Evolutionary conservation across 257 asterid genomes (phyloP).

Genomic region (Solanum peruvianum): DNA sequence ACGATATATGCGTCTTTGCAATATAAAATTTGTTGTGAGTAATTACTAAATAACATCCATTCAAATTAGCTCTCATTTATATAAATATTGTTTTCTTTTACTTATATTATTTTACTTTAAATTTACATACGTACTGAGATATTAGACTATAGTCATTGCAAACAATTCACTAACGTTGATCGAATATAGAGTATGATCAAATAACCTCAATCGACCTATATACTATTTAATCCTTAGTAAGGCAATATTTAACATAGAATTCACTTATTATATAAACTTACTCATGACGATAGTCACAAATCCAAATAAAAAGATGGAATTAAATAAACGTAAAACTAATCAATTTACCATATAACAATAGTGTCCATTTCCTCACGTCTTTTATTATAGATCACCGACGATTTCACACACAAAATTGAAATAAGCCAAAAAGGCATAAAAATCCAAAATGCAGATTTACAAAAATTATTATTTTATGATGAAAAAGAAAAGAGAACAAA

Average conservation of each 20-base stretch:
- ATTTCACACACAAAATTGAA: background rate
- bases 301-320: background rate
- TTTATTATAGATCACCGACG: background rate
- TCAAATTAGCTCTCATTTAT: background rate
- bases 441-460: background rate
- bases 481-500: background rate
- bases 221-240: no score
- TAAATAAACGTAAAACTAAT: background rate
- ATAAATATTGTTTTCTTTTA: no score
- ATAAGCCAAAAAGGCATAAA: background rate
- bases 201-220: background rate
- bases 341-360: background rate
- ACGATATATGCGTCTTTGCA: background rate
- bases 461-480: background rate
- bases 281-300: background rate
- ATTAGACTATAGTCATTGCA: background rate
- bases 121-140: background rate
- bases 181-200: background rate
- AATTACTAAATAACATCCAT: background rate
- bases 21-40: background rate
- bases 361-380: background rate
- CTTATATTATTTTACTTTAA: no score
- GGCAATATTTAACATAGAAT: accelerated
- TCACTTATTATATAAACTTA: background rate
- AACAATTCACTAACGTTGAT: no score